Percentiles rank a stretch among this genome's conserved stretches.
These are phyloP conservation scores for Ulmus americana DNA, from an alignment of 331 rosid genomes.

Conservation along the genomic window DNA sequence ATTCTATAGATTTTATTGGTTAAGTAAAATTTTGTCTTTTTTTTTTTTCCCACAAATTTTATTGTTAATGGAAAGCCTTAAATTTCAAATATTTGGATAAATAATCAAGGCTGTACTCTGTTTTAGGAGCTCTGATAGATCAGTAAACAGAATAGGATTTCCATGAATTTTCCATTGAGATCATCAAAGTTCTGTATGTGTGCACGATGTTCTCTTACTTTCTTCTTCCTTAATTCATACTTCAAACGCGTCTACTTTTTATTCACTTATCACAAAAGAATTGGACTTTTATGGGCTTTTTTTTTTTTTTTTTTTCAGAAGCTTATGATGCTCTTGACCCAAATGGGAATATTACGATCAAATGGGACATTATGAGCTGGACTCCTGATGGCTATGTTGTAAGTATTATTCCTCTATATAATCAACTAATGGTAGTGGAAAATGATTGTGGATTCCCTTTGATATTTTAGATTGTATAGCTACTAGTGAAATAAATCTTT, in stretches of 20 bases:
- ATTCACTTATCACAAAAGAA: not conserved
- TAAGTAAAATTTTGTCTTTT: too few species aligned
- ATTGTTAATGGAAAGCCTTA: too few species aligned
- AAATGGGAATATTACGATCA: constrained; percentile 73
- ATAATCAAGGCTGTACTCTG: too few species aligned
- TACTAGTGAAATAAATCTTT: not conserved
- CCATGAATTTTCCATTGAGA: too few species aligned
- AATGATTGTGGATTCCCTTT: not conserved
- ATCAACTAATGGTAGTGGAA: not conserved
- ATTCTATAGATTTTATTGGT: too few species aligned
- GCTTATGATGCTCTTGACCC: constrained; percentile 93
- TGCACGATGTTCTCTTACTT: not conserved
- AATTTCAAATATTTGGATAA: too few species aligned
- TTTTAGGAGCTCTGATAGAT: too few species aligned
- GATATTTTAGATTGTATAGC: not conserved
- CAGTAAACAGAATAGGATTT: too few species aligned
- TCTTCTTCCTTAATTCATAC: not conserved
- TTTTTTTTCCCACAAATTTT: too few species aligned
- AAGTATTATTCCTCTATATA: constrained; percentile 31
- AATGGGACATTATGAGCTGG: constrained; percentile 86
- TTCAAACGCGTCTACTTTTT: not conserved
- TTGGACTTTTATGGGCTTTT: not conserved
- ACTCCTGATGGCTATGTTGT: constrained; percentile 87
- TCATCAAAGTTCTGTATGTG: too few species aligned
- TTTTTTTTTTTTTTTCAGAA: constrained; percentile 38